These are phyloP conservation scores for Penicillium sp. DNA, from an alignment of 2,329 filamentous ascomycete species.

Conservation along the genomic window DNA sequence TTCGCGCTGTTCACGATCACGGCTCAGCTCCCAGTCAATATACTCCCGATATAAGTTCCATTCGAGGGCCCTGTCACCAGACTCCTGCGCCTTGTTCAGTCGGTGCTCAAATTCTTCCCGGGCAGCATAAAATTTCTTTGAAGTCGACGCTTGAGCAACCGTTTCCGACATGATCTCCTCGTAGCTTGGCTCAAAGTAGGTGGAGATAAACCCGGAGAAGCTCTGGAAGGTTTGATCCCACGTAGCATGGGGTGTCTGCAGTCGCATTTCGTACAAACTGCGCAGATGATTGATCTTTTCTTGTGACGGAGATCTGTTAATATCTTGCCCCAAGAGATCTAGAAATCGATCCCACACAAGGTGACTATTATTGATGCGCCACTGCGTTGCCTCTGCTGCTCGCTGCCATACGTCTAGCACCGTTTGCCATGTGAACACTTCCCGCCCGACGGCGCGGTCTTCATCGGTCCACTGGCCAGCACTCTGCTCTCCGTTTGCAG, in stretches of 20 bases:
- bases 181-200: slow-evolving; percentile 49
- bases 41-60: slow-evolving; percentile 59
- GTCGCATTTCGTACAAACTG: slow-evolving; percentile 48
- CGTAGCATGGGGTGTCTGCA: slow-evolving; percentile 53
- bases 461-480: slow-evolving; percentile 47
- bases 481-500: slow-evolving; percentile 41
- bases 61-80: slow-evolving; percentile 49
- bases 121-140: slow-evolving; percentile 49
- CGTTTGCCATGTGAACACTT: slow-evolving; percentile 54
- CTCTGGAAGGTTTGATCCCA: slow-evolving; percentile 55
- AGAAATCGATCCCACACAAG: slow-evolving; percentile 57
- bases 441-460: slow-evolving; percentile 52
- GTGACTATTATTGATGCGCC: slow-evolving; percentile 57
- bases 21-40: slow-evolving; percentile 73
- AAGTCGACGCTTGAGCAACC: slow-evolving; percentile 45
- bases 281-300: slow-evolving; percentile 47
- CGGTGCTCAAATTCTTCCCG: slow-evolving; percentile 52
- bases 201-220: slow-evolving; percentile 56
- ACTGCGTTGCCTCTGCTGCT: slow-evolving; percentile 52
- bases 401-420: slow-evolving; percentile 52
- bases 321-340: slow-evolving; percentile 49
- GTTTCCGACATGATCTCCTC: slow-evolving; percentile 55
- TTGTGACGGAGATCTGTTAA: slow-evolving; percentile 43
- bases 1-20: slow-evolving; percentile 51
- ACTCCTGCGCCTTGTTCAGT: slow-evolving; percentile 46